Conservation (phyloP, 805 yeast genomes). For the Hagleromyces aurorensis region DNA sequence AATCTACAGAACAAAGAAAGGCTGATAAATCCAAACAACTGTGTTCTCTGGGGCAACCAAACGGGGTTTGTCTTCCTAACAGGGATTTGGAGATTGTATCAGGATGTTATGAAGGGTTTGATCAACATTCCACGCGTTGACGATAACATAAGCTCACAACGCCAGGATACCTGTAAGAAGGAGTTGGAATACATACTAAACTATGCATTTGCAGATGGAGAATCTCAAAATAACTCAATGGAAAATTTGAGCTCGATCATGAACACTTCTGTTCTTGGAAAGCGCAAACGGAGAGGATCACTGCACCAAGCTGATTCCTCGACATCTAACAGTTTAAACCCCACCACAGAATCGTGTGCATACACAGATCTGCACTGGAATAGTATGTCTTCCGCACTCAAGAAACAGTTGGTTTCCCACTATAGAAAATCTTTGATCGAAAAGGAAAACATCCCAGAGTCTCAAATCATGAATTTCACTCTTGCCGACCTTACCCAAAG, state of each 20-base stretch:
- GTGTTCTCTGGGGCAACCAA: conserved; percentile 80
- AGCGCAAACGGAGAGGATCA: no score
- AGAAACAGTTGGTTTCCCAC: conserved; percentile 9
- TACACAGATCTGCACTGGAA: conserved; percentile 31
- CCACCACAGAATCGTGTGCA: no score
- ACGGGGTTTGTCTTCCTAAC: conserved; percentile 84
- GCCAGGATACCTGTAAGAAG: conserved; percentile 9
- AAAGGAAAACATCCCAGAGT: conserved; percentile 8
- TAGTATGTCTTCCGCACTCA: conserved; percentile 18
- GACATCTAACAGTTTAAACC: no score
- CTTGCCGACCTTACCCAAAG: conserved; percentile 38
- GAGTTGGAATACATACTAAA: conserved; percentile 16
- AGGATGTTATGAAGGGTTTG: conserved; percentile 29
- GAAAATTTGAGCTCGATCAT: no score
- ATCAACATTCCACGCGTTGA: conserved; percentile 10
- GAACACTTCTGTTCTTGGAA: no score
- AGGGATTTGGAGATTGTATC: conserved; percentile 67
- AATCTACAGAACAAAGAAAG: conserved; percentile 10
- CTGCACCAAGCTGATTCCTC: no score
- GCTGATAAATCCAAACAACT: conserved; percentile 39
- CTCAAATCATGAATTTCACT: conserved; percentile 11
- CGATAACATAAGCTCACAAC: not conserved
- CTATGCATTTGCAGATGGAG: conserved; percentile 19
- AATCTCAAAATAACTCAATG: no score
- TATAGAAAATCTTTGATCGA: conserved; percentile 10